Conservation (phyloP, 306 rosid genomes). For the Quercus alba region DNA sequence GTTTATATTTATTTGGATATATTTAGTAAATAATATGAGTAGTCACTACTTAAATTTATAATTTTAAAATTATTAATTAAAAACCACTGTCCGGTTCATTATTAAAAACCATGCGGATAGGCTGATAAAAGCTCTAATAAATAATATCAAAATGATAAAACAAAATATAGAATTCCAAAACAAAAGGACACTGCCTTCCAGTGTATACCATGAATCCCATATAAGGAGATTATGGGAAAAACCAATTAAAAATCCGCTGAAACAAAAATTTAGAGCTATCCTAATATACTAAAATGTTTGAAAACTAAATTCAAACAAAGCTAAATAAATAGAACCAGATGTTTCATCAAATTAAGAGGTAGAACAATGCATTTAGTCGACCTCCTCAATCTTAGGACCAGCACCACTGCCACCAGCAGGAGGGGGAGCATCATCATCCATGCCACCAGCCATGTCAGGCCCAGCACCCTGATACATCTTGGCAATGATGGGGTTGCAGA, state of each 20-base stretch:
- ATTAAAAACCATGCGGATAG: too few relatives aligned
- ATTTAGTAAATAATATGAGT: too few relatives aligned
- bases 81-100: too few relatives aligned
- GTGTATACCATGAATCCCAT: too few relatives aligned
- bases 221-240: too few relatives aligned
- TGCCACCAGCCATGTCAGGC: conserved; percentile 30
- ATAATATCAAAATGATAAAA: too few relatives aligned
- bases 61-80: too few relatives aligned
- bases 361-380: conserved; percentile 34
- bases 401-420: conserved; percentile 58
- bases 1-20: too few relatives aligned
- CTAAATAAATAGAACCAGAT: not conserved
- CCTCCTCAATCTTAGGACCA: conserved; percentile 83
- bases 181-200: not conserved
- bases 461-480: conserved; percentile 76
- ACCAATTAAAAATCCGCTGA: not conserved
- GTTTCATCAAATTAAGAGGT: not conserved
- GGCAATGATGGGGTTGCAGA: conserved; percentile 72
- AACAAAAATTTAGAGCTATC: not conserved
- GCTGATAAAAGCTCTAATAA: too few relatives aligned
- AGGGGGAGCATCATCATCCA: conserved; percentile 54
- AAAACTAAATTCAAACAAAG: not conserved
- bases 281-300: not conserved
- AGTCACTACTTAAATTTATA: too few relatives aligned
- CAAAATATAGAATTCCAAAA: not conserved